Percentiles rank a stretch among this genome's conserved stretches.
Conservation (phyloP, 2,329 filamentous ascomycete genomes). For the Pseudopyrenochaeta lycopersici region DNA sequence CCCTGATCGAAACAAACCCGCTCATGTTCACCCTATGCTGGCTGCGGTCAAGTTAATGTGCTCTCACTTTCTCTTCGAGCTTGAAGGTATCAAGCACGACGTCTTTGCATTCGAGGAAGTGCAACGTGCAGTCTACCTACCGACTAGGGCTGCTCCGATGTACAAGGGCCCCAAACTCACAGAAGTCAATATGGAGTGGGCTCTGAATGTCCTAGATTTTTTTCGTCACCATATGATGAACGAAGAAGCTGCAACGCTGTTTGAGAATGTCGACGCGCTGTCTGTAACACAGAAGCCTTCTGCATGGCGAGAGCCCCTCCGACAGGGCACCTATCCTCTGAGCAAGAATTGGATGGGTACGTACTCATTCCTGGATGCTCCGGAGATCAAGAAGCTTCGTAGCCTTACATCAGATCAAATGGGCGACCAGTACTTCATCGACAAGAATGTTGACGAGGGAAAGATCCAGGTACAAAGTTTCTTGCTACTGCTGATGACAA, state of each 20-base stretch:
- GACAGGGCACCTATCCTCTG: constrained; percentile 46
- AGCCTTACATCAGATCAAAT: constrained; percentile 27
- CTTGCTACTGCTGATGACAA: neutral
- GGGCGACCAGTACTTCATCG: constrained; percentile 29
- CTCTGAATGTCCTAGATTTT: constrained; percentile 61
- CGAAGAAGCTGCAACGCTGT: constrained; percentile 49
- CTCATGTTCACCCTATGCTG: constrained; percentile 22
- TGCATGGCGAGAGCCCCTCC: constrained; percentile 52
- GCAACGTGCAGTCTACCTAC: constrained; percentile 56
- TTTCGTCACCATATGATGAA: constrained; percentile 61
- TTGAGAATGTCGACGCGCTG: constrained; percentile 47
- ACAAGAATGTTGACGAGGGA: constrained; percentile 42
- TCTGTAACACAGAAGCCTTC: constrained; percentile 50
- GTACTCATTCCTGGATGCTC: constrained; percentile 53
- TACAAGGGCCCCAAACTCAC: constrained; percentile 50
- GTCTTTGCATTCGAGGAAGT: constrained; percentile 54
- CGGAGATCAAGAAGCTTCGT: constrained; percentile 26
- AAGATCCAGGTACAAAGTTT: constrained; percentile 36
- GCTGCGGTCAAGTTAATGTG: constrained; percentile 45
- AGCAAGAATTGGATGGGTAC: constrained; percentile 61
- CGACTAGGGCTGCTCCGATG: constrained; percentile 46
- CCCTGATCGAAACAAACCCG: constrained; percentile 5
- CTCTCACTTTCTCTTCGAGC: constrained; percentile 40
- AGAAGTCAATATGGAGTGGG: constrained; percentile 56
- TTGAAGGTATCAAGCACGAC: constrained; percentile 18